A percentile compares a stretch with the other conserved stretches of the same genome.
Conservation (phyloP, 371 early-diverging fungal species). For the Mucor lusitanicus region DNA sequence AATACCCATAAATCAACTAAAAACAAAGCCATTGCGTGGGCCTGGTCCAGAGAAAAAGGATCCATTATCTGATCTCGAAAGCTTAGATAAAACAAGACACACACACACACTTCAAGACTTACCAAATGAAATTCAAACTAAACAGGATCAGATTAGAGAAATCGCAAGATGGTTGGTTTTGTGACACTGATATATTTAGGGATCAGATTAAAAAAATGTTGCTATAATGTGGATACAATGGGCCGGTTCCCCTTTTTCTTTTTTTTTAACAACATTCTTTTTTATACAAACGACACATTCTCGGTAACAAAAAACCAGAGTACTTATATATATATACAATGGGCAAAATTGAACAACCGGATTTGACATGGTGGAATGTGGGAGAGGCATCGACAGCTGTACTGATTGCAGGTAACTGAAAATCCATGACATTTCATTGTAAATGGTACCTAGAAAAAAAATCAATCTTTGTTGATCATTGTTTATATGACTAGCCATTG, state of each 20-base stretch:
- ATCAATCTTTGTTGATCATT: neutral
- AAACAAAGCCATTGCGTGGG: too few relatives aligned
- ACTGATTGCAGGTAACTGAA: conserved; percentile 36
- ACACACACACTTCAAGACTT: too few relatives aligned
- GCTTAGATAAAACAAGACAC: too few relatives aligned
- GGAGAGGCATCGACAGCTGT: conserved; percentile 38
- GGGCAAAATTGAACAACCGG: conserved; percentile 12
- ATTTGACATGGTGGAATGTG: conserved; percentile 45
- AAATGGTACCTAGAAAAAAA: too few relatives aligned
- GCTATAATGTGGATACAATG: neutral
- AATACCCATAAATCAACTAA: too few relatives aligned
- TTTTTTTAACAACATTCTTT: neutral
- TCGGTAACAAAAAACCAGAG: neutral
- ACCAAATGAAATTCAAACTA: neutral
- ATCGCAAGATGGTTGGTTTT: neutral
- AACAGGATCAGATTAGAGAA: neutral
- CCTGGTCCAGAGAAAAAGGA: too few relatives aligned
- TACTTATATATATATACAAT: neutral
- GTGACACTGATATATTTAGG: neutral
- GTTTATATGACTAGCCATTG: conserved; percentile 18
- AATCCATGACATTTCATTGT: too few relatives aligned
- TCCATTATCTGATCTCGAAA: neutral
- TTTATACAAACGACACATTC: neutral
- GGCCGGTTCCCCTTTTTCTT: neutral
- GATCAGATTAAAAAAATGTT: conserved; percentile 2